phyloP scores from a whole-genome alignment of 768 basidiomycete genomes.

The Infundibulicybe gibba region DNA sequence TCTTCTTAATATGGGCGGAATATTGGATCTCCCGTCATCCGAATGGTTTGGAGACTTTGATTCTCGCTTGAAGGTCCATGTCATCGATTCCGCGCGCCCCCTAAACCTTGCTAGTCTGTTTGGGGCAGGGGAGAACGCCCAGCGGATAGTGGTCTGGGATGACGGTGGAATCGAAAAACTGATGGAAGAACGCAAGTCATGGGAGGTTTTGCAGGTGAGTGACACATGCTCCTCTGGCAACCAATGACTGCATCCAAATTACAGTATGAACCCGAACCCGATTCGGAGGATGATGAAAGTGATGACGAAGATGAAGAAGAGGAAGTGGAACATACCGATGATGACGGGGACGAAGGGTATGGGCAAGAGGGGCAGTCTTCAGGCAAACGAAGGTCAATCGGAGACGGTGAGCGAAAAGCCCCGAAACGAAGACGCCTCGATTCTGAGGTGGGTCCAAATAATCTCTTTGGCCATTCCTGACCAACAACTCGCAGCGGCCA shows the following conservation, averaged over 20 bases:
- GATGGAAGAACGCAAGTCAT: conserved; percentile 71
- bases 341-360: conserved; percentile 38
- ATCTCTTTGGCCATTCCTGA: conserved; percentile 1
- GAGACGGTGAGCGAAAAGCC: conserved; percentile 29
- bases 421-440: conserved; percentile 61
- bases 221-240: not conserved
- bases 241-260: conserved; percentile 1
- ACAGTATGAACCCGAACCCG: conserved; percentile 77
- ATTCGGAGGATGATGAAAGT: conserved; percentile 46
- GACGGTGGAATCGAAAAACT: conserved; percentile 78
- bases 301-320: conserved; percentile 43
- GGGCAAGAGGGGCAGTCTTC: conserved; percentile 37
- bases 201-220: conserved; percentile 78
- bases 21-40: conserved; percentile 74
- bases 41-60: conserved; percentile 77
- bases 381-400: conserved; percentile 48
- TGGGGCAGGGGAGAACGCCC: conserved; percentile 58
- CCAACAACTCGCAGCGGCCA: conserved; percentile 31
- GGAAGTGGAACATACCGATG: conserved; percentile 26
- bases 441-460: conserved; percentile 30
- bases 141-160: conserved; percentile 88
- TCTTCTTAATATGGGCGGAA: conserved; percentile 87
- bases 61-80: conserved; percentile 68
- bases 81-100: conserved; percentile 93
- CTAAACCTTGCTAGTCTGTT: conserved; percentile 88